Base-by-base conservation (phyloP, 1,284 basidiomycete species). In the Ustilago hordei region DNA sequence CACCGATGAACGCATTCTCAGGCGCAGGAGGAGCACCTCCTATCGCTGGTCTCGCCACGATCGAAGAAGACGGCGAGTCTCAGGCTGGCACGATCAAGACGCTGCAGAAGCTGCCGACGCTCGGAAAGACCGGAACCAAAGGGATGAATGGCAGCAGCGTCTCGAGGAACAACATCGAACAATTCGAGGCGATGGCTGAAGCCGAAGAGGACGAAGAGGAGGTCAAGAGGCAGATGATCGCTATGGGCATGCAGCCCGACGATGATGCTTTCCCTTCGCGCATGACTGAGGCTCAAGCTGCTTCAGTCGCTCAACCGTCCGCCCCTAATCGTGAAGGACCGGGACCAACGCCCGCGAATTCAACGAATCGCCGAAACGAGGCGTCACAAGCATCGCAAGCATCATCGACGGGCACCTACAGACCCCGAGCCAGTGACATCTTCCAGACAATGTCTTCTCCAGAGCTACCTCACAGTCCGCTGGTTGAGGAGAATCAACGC, bases 51-150 rank as follows among this genome's bases (percentile, higher is more conserved):
- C 64, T 83, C 2, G 75, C 80, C 7, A 81, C 80, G 6, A 83
- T 81, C 54, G 79, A 76, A 13, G 80, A 82, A 48, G 80, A 83
- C 38, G 43, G 65, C 48, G 81, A 83, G 57, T 83, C 80, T 15
- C 70, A 76, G 28, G 78, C 78, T n/a, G 78, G 79, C 23, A 82
- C 80, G 1, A 54, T 83, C 50, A 81, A 79, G 60, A 74, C 74
- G 6, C 52, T 80, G 53, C 47, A 53, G 13, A 71, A 69, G 38
- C 69, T 80, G 39, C 69, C 66, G 11, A 76, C 70, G n/a, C 43
- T 75, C 52, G 64, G 67, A 52, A 77, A 80, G 72, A 69, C 52
- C 6, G 61, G 71, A 7, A 60, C 61, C 13, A 70, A 67, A 55
- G 66, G 62, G 3, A 60, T 31, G 11, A 64, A 60, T 17, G 75